Base-by-base conservation (phyloP, 495 filamentous ascomycete genomes). In the Achaetomiella virescens region DNA sequence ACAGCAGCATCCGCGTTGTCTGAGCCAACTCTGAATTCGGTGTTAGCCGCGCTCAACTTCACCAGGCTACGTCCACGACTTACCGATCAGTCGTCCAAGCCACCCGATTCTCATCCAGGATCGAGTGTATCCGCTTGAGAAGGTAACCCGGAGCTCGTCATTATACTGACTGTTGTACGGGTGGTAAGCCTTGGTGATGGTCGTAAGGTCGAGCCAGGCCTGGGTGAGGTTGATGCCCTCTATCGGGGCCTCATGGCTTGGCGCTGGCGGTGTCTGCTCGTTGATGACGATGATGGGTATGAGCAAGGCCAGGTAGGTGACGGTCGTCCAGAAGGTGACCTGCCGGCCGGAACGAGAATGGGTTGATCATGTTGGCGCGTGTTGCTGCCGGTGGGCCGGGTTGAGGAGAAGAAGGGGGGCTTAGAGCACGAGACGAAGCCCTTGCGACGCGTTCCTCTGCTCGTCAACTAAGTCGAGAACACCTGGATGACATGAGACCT, bases 141-240 rank as follows among this genome's bases (percentile, higher is more conserved):
- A 98, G 70, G 78, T 85, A 96, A 22, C 75, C 53, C 86, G 82
- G 18, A 96, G 79, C 7, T 84, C 78, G 59, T 95, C 93, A 63
- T 96, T 97, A 54, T 78, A 75, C 35, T 75, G 84, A 31, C 84
- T 89, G 70, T 97, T 97, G 70, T 88, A 95, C 0, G 92, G 93
- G 63, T 95, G 93, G 63, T 87, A 95, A 0, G 79, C 80, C 50
- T 73, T 76, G n/a, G 84, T 90, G 17, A 98, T 70, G 36, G 72
- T 70, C 33, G 88, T 81, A 18, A 98, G 79, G 66, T 98, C 91
- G 15, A 76, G 69, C 92, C 92, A 97, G 21, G 92, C 91, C 72
- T 90, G 82, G 24, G 84, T 83, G 17, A 96, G 72, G 60, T 95
- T 86, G 48, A 91, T 72, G n/a, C 72, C 72, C 36, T 41, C 12